These are phyloP conservation scores for Symbiodinium natans DNA, from an alignment of 73 alveolate genomes.

Conservation along the genomic window DNA sequence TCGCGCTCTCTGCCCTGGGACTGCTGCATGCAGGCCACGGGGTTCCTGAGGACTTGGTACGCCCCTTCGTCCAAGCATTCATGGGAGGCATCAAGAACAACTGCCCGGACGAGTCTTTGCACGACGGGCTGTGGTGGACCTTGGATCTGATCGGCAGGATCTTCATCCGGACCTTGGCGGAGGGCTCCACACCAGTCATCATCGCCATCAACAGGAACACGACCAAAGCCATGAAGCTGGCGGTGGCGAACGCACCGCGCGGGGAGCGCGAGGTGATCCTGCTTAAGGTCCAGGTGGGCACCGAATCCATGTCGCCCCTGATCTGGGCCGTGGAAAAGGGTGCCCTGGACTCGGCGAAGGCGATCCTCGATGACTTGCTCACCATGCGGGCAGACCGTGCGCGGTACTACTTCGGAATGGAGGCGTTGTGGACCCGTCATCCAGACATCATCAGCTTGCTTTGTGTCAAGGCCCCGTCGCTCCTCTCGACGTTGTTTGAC, in stretches of 20 bases:
- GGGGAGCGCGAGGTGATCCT: not conserved
- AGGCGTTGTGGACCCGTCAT: not conserved
- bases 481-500: not conserved
- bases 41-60: not conserved
- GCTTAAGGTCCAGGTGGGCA: not conserved
- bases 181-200: not conserved
- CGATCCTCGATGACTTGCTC: not conserved
- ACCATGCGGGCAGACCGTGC: slow-evolving; percentile 17
- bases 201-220: not conserved
- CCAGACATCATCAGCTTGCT: slow-evolving; percentile 10
- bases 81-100: not conserved
- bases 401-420: slow-evolving; percentile 29
- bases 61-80: not conserved
- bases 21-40: not conserved
- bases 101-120: not conserved
- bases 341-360: not conserved
- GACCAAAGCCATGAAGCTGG: not conserved
- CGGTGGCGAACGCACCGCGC: not conserved
- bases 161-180: not conserved
- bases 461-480: not conserved
- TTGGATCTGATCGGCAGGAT: not conserved
- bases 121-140: not conserved
- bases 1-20: not conserved
- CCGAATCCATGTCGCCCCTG: not conserved
- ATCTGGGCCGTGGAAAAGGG: not conserved